These are phyloP conservation scores for Drechslerella stenobrocha DNA, from an alignment of 2,329 filamentous ascomycete genomes.

Conservation along the genomic window DNA sequence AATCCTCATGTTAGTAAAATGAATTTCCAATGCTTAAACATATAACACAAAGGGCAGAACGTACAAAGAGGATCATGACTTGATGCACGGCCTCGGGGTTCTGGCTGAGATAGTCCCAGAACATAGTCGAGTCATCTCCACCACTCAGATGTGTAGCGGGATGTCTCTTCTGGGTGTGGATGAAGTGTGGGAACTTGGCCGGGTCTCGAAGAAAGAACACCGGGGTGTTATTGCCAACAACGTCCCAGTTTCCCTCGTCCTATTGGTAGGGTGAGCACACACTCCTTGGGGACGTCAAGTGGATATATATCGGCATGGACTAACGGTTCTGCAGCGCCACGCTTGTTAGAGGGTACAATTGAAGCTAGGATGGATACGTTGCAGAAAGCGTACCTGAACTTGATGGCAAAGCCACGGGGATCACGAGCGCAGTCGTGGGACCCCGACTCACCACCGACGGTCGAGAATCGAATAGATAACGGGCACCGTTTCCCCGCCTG, in stretches of 20 bases:
- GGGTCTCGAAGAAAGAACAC: slow-evolving; percentile 76
- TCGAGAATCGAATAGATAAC: slow-evolving; percentile 71
- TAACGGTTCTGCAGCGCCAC: slow-evolving; percentile 30
- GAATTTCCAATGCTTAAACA: slow-evolving; percentile 58
- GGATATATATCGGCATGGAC: neutral
- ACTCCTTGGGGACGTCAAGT: neutral
- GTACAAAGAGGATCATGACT: slow-evolving; percentile 61
- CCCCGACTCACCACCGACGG: slow-evolving; percentile 73
- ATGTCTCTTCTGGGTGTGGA: slow-evolving; percentile 75
- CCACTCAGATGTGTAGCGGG: slow-evolving; percentile 65
- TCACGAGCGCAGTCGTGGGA: slow-evolving; percentile 73
- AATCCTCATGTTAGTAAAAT: slow-evolving; percentile 54
- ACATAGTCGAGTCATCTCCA: slow-evolving; percentile 67
- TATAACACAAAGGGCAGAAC: slow-evolving; percentile 59
- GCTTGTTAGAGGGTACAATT: neutral
- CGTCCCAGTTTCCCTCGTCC: slow-evolving; percentile 73
- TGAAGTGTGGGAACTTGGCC: slow-evolving; percentile 72
- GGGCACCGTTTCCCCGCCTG: slow-evolving; percentile 71
- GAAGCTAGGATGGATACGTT: neutral
- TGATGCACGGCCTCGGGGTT: slow-evolving; percentile 61
- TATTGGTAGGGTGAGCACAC: slow-evolving; percentile 16
- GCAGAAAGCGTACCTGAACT: slow-evolving; percentile 59
- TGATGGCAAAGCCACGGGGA: slow-evolving; percentile 71
- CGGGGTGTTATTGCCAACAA: slow-evolving; percentile 73
- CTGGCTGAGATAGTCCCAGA: slow-evolving; percentile 63